A percentile compares a stretch with the other conserved stretches of the same genome.
These are phyloP conservation scores for Grigorovia transvaalensis DNA, from an alignment of 805 yeast genomes.

Conservation along the genomic window DNA sequence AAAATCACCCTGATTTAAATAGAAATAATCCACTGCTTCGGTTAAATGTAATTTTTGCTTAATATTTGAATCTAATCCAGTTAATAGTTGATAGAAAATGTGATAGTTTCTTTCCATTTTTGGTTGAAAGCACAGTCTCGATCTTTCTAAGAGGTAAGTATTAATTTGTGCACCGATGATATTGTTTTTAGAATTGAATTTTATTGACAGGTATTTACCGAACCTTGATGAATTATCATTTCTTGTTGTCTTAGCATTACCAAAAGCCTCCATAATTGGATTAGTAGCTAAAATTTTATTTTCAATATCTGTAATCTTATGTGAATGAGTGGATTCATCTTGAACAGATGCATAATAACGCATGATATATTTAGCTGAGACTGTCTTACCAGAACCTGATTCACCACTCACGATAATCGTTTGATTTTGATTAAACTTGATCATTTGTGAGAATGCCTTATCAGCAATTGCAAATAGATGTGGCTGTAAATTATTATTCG, in stretches of 20 bases:
- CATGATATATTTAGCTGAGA: conserved; percentile 95
- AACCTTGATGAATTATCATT: conserved; percentile 92
- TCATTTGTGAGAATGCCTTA: conserved; percentile 94
- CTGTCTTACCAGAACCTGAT: conserved; percentile 98
- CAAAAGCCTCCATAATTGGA: conserved; percentile 85
- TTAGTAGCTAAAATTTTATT: conserved; percentile 92
- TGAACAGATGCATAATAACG: conserved; percentile 95
- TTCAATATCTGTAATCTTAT: conserved; percentile 80
- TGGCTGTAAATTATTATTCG: conserved; percentile 91
- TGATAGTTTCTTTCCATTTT: conserved; percentile 84
- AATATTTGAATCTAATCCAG: conserved; percentile 50
- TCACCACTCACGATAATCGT: conserved; percentile 96
- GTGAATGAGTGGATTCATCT: conserved; percentile 23
- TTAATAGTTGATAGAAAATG: conserved; percentile 80
- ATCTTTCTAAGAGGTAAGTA: conserved; percentile 85
- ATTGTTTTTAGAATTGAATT: conserved; percentile 64
- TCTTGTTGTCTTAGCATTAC: conserved; percentile 88
- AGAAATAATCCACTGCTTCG: conserved; percentile 58
- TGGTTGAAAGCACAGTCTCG: conserved; percentile 91
- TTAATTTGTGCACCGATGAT: conserved; percentile 92
- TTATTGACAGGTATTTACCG: conserved; percentile 86
- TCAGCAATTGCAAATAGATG: conserved; percentile 96
- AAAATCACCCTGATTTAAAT: conserved; percentile 83
- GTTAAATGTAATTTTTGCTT: conserved; percentile 52
- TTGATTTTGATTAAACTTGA: conserved; percentile 72